Percentiles rank a stretch among this genome's conserved stretches.
These are phyloP conservation scores for Artemisia argyi DNA, from an alignment of 129 eudicot species.

Conservation along the genomic window DNA sequence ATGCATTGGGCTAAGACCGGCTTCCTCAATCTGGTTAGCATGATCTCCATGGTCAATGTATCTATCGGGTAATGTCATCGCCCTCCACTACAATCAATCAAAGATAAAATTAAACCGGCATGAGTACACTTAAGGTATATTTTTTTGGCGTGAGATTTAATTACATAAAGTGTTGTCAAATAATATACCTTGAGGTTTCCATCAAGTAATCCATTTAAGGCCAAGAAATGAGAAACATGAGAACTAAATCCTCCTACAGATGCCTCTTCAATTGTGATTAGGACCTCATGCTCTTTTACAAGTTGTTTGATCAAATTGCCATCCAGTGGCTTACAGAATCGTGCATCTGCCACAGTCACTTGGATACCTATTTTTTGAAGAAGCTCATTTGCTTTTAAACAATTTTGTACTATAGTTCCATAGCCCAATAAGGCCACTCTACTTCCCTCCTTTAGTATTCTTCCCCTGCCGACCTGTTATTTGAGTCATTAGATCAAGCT, in stretches of 20 bases:
- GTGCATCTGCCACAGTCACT: slow-evolving; percentile 58
- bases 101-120: background rate
- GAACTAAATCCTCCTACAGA: slow-evolving; percentile 71
- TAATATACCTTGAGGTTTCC: slow-evolving; percentile 60
- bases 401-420: slow-evolving; percentile 62
- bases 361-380: slow-evolving; percentile 36
- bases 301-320: slow-evolving; percentile 47
- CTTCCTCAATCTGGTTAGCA: slow-evolving; percentile 55
- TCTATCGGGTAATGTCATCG: slow-evolving; percentile 69
- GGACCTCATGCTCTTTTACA: slow-evolving; percentile 58
- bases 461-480: slow-evolving; percentile 60
- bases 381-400: slow-evolving; percentile 46
- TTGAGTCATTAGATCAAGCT: background rate
- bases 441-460: slow-evolving; percentile 54
- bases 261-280: slow-evolving; percentile 65
- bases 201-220: slow-evolving; percentile 64
- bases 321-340: slow-evolving; percentile 72
- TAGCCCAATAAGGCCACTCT: slow-evolving; percentile 63
- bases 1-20: slow-evolving; percentile 59
- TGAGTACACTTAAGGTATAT: slow-evolving; percentile 10
- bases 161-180: slow-evolving; percentile 10
- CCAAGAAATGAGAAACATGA: slow-evolving; percentile 66
- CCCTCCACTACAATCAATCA: slow-evolving; percentile 53
- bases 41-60: slow-evolving; percentile 66
- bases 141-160: background rate